phyloP scores from a whole-genome alignment of 495 filamentous ascomycete species.

The Aspergillus sclerotioniger region DNA sequence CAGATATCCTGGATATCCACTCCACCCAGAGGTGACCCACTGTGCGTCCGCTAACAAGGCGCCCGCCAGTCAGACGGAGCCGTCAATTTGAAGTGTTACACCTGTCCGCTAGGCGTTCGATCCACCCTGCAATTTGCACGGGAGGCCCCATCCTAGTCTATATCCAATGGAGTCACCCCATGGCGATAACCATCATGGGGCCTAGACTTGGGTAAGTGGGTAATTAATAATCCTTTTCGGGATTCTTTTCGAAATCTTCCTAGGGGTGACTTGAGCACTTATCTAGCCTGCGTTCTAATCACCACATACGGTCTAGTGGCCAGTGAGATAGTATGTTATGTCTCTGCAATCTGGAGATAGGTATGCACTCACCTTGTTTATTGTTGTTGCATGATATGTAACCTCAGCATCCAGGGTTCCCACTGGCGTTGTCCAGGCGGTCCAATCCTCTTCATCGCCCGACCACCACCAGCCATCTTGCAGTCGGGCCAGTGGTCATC shows the following conservation, averaged over 20 bases:
- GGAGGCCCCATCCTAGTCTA: neutral
- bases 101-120: neutral
- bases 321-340: no score
- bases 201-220: no score
- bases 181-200: no score
- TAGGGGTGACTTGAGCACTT: no score
- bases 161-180: neutral
- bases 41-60: neutral
- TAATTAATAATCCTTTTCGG: no score
- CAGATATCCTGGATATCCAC: neutral
- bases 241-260: no score
- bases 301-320: no score
- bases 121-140: neutral
- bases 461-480: no score
- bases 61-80: neutral
- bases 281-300: no score
- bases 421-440: no score
- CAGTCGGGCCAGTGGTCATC: neutral
- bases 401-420: neutral
- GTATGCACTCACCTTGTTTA: neutral
- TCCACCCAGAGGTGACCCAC: neutral
- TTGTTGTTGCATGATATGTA: neutral
- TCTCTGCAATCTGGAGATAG: no score
- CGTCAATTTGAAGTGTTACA: neutral
- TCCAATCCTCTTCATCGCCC: no score